Percentiles rank a stretch among this genome's conserved stretches.
Conservation (phyloP, 2,329 filamentous ascomycete species). For the Cadophora malorum region DNA sequence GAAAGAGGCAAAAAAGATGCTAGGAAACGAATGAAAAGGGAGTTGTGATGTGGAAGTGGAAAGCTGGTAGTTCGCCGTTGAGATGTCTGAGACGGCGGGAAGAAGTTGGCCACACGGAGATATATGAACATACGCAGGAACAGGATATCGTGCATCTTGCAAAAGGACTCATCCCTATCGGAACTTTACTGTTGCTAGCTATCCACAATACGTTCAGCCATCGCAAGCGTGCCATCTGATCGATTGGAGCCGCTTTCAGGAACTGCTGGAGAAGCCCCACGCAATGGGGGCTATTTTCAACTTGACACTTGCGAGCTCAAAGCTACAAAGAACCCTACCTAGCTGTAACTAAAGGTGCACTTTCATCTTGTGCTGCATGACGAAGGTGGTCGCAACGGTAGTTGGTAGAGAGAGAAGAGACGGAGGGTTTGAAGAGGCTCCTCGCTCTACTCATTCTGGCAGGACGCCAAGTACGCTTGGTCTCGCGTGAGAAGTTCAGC, state of each 20-base stretch:
- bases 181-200: conserved; percentile 39
- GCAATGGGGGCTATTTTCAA: conserved; percentile 34
- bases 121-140: conserved; percentile 39
- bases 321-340: conserved; percentile 42
- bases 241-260: conserved; percentile 29
- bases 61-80: conserved; percentile 30
- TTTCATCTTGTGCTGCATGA: conserved; percentile 30
- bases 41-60: conserved; percentile 25
- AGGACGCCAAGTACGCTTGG: conserved; percentile 7
- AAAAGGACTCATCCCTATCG: conserved; percentile 22
- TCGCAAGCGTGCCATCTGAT: conserved; percentile 26
- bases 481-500: conserved; percentile 32
- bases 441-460: conserved; percentile 19
- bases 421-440: conserved; percentile 30
- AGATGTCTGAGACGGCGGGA: conserved; percentile 31
- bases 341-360: conserved; percentile 36
- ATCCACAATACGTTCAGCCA: conserved; percentile 37
- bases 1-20: conserved; percentile 13
- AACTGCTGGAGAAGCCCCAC: conserved; percentile 33
- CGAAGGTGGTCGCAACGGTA: conserved; percentile 27
- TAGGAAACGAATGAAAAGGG: conserved; percentile 31
- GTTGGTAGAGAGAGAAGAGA: not conserved
- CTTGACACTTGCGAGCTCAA: conserved; percentile 37
- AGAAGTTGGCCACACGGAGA: conserved; percentile 30
- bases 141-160: conserved; percentile 24